Base-by-base conservation (phyloP, 495 filamentous ascomycete genomes). In the Lophiostoma macrostomum region DNA sequence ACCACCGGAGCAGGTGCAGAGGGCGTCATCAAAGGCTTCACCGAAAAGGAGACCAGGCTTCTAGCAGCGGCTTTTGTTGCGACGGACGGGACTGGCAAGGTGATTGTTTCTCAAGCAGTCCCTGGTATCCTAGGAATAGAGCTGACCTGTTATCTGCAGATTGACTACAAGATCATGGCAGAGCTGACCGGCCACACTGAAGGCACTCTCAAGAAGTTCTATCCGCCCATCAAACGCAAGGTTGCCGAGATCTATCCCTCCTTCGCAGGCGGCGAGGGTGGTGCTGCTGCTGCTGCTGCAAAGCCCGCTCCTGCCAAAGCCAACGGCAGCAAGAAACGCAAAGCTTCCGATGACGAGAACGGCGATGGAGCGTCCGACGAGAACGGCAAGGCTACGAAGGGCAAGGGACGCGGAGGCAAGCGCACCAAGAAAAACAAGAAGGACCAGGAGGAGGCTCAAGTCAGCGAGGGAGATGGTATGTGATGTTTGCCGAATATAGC, bases 191-290 rank as follows among this genome's bases (percentile, higher is more conserved):
- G 56, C 18, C 48, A 60, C 37, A 53, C 50, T 22, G 34, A 30
- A 3, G 50, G 56, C n/a, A 31, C 49, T 16, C 49, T 54, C 49
- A 39, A 60, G 56, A 60, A 60, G 42, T 35, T 49, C 19, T 42
- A 34, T 19, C 56, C 56, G 1, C 24, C 19, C 16, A 31, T 45
- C 34, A 60, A 54, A 44, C 35, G 28, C 32, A 60, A 53, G 43
- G 50, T 44, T 13, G 16, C 25, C 13, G 50, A 41, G n/a, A 10
- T 14, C 7, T n/a, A 49, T 23, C 49, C 50, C 4, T 42, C 41
- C 1, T 60, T 54, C 29, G 49, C 37, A 5, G 24, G 40, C 25
- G 52, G 52, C 41, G 19, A 52, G 16, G 45, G 37, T 35, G 38
- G n/a, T 7, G 10, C 32, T 34, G 37, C 36, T 20, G 32, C 34